Conservation (phyloP, 805 yeast species). For the Saccharomycopsis fodiens region DNA sequence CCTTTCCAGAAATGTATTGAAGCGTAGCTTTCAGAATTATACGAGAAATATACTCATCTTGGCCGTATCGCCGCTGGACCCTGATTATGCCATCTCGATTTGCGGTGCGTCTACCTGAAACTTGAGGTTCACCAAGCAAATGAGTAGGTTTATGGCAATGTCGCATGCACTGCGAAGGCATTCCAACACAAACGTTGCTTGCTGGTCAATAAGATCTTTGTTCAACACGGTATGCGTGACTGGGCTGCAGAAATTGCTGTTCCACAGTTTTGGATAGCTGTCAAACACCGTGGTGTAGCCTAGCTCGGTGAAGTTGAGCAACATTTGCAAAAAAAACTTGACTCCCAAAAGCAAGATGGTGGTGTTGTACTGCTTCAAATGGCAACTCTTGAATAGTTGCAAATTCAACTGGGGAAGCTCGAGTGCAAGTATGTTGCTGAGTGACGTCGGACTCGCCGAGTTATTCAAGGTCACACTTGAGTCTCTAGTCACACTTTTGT, state of each 20-base stretch:
- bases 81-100: too few species aligned
- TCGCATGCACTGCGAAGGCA: constrained; percentile 10
- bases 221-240: constrained; percentile 2
- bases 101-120: constrained; percentile 2
- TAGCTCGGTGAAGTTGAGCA: constrained; percentile 11
- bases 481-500: too few species aligned
- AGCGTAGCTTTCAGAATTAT: too few species aligned
- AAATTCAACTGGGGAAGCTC: constrained; percentile 3
- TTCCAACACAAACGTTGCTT: constrained; percentile 5
- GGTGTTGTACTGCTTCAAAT: constrained; percentile 5
- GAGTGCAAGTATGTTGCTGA: background rate
- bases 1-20: too few species aligned
- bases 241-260: background rate
- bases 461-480: too few species aligned
- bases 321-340: constrained; percentile 11
- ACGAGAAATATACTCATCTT: too few species aligned
- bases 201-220: constrained; percentile 10
- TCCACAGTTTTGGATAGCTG: too few species aligned
- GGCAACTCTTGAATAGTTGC: constrained; percentile 1
- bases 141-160: constrained; percentile 10
- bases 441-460: background rate
- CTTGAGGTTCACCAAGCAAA: constrained; percentile 14
- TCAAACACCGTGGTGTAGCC: constrained; percentile 9
- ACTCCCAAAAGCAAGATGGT: constrained; percentile 7
- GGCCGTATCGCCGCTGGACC: too few species aligned